Evolutionary conservation across 2,329 filamentous ascomycete genomes (phyloP), one percentile per base, ranked within the genome.

Genomic region (Monilinia fructicola): DNA sequence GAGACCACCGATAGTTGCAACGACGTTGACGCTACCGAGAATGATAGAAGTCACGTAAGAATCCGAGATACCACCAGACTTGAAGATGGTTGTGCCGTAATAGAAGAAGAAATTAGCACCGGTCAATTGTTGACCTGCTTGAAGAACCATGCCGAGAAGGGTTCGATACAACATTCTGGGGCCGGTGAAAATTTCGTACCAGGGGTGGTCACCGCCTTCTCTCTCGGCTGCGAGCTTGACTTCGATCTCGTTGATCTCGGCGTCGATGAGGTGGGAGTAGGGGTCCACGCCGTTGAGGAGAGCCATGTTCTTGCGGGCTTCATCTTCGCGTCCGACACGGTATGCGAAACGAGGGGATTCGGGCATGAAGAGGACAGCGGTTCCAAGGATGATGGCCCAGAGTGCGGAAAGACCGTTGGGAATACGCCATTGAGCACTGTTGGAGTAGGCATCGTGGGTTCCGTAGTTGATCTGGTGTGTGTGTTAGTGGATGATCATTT

Each of bases 81-180:
- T 74, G 77, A 92, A 91, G 71, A 90, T 86, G 4, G 85, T 88
- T 52, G 84, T 86, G 31, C 63, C 84, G 73, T 88, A 90, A 76
- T 86, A 86, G 76, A 89, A 89, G 79, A 87, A 88, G 77, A 86
- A 89, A 78, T 89, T 89, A 67, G 84, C 86, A 42, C 88, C 88
- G 0, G 87, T 90, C 2, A 91, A 79, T 74, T 91, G 88, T 76
- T 90, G 87, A 6, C 87, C 83, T 53, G 85, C 83, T 76, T 90
- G 86, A 2, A 91, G 81, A 4, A 80, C 74, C 46, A 90, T 83
- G 50, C 88, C 88, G 0, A 90, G 80, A 0, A 85, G 56, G 0
- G 86, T 88, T 35, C 88, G 83, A 76, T 90, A 87, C 7, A 84
- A 71, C 85, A 90, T 90, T 31, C 85, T 82, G 14, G 87, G 87